Conservation (phyloP, 1,284 basidiomycete species). For the Coniferiporia weirii region DNA sequence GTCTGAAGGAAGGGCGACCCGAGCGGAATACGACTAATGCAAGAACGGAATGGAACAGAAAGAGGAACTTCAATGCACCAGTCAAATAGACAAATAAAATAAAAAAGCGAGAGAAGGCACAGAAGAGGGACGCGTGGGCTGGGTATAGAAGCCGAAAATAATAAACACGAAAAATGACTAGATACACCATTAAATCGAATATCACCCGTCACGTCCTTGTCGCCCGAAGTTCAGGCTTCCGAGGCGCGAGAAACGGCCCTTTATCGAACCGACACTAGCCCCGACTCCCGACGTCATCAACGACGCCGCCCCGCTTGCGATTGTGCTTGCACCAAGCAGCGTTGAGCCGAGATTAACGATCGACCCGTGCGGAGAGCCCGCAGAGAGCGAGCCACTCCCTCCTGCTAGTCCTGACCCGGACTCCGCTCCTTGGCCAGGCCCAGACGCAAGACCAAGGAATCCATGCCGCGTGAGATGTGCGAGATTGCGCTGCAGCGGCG, state of each 20-base stretch:
- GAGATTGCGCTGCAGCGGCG: slow-evolving; percentile 69
- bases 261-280: slow-evolving; percentile 35
- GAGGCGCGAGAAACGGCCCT: slow-evolving; percentile 62
- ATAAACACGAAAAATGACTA: not conserved
- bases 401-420: slow-evolving; percentile 17
- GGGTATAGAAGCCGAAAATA: not conserved
- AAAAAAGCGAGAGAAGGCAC: not conserved
- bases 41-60: not conserved
- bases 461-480: slow-evolving; percentile 76
- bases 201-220: slow-evolving; percentile 28
- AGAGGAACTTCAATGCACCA: not conserved
- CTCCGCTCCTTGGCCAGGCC: slow-evolving; percentile 48
- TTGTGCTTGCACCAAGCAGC: slow-evolving; percentile 22
- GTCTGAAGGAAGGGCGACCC: not conserved
- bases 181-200: slow-evolving; percentile 1
- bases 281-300: slow-evolving; percentile 31
- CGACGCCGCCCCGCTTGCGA: slow-evolving; percentile 22
- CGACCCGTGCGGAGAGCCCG: slow-evolving; percentile 64
- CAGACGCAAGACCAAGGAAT: slow-evolving; percentile 70
- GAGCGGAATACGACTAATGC: not conserved
- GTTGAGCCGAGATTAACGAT: slow-evolving; percentile 51
- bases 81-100: not conserved
- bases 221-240: slow-evolving; percentile 68
- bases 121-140: not conserved
- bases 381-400: slow-evolving; percentile 54